Evolutionary conservation across 2,329 filamentous ascomycete species (phyloP).

Genomic region (Phaeosphaeriaceae sp.): DNA sequence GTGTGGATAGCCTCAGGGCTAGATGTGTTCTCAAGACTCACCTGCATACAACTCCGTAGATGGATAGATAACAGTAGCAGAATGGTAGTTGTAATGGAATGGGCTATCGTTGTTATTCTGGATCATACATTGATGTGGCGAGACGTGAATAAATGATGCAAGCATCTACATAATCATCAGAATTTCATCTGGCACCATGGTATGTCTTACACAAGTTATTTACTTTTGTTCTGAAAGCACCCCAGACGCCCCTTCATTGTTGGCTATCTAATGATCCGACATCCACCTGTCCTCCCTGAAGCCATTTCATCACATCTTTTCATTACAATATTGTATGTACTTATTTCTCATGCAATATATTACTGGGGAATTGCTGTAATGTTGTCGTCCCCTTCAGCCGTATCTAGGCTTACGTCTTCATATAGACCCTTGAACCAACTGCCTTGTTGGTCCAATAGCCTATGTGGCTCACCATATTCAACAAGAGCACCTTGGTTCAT

Average conservation of each 20-base stretch:
- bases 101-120: background rate
- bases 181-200: background rate
- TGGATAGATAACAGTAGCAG: background rate
- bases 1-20: background rate
- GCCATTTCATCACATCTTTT: too few species aligned
- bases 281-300: too few species aligned
- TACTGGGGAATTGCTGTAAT: background rate
- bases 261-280: too few species aligned
- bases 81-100: background rate
- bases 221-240: too few species aligned
- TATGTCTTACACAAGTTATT: too few species aligned
- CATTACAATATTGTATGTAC: too few species aligned
- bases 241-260: too few species aligned
- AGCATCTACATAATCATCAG: background rate
- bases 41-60: background rate
- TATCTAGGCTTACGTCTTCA: conserved; percentile 20
- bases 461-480: conserved; percentile 49
- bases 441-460: conserved; percentile 34
- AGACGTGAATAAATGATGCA: background rate
- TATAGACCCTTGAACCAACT: conserved; percentile 43
- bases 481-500: conserved; percentile 58
- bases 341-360: background rate
- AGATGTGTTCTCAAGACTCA: background rate
- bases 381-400: conserved; percentile 4
- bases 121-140: background rate